Evolutionary conservation across 805 yeast species (phyloP), one percentile per base, ranked within the genome.

Genomic region (Metschnikowia amazonensis): DNA sequence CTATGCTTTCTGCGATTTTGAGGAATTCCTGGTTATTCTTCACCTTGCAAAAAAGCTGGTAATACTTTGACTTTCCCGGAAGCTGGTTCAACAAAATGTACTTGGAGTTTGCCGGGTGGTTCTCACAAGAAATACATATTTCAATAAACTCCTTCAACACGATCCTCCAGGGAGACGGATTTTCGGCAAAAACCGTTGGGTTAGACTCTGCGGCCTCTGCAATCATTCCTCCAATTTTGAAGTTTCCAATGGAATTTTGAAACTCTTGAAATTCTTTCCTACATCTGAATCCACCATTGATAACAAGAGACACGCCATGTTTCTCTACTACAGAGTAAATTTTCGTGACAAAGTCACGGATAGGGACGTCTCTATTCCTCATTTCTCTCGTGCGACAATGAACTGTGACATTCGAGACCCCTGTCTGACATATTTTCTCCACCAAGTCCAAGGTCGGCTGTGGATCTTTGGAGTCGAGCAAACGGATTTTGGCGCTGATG

Each of bases 351-450:
- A 83, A 85, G 36, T 77, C 82, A 62, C 95, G 77, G 9, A 86
- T 75, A 4, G 97, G 97, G 1, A 71, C 69, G 52, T 94, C 90
- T 48, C 97, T 74, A 58, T 86, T 87, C 57, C 98, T 75, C 98
- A 94, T 94, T 13, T 75, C 79, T 36, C 86, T 77, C 0, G 95
- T 87, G 48, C 99, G 80, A 62, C 98, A 94, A 64, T 94, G 99
- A 3, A 94, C 79, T 0, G 98, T 94, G 53, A 94, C 69, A 59
- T 89, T 87, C 1, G 82, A 50, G 36, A 94, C 86, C 1, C 99
- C 99, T 0, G 99, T 94, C 28, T 69, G 62, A 57, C 74, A 67
- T 8, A 71, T 65, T 40, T 56, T 51, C 34, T 63, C 67, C 0
- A 92, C 85, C 36, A 92, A 69, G 1, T 59, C 68, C 44, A 84